phyloP scores from a whole-genome alignment of 805 yeast species.

The Ogataea paraovalis region DNA sequence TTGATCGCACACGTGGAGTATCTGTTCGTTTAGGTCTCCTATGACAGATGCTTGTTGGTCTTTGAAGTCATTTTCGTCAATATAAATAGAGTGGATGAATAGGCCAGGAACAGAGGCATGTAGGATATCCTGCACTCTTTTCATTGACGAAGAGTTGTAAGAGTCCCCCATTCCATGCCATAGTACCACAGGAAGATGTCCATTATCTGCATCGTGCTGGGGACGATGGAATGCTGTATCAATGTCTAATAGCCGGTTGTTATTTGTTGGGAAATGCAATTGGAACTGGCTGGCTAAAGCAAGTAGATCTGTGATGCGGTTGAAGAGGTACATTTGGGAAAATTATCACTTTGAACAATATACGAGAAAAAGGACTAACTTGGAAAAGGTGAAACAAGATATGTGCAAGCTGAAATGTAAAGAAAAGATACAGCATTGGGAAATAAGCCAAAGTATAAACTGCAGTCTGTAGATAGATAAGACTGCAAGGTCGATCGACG shows the following conservation, averaged over 20 bases:
- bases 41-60: constrained; percentile 56
- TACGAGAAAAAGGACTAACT: not conserved
- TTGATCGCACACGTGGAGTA: constrained; percentile 53
- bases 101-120: constrained; percentile 44
- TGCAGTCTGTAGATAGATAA: not conserved
- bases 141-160: constrained; percentile 59
- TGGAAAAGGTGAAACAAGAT: not conserved
- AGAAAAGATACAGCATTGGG: not conserved
- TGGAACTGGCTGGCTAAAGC: constrained; percentile 7
- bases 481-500: not conserved
- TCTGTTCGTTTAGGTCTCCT: constrained; percentile 56
- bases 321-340: not conserved
- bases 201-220: not conserved
- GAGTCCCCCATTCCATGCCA: constrained; percentile 88
- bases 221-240: not conserved
- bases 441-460: no score
- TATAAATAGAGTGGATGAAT: constrained; percentile 48
- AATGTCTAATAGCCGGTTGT: not conserved
- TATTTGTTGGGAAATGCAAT: not conserved
- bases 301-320: constrained; percentile 1
- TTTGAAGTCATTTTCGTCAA: constrained; percentile 43
- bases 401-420: no score
- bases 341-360: no score
- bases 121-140: constrained; percentile 40
- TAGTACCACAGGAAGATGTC: constrained; percentile 43